Evolutionary conservation across 306 rosid genomes (phyloP).

Genomic region (Rubus idaeus): DNA sequence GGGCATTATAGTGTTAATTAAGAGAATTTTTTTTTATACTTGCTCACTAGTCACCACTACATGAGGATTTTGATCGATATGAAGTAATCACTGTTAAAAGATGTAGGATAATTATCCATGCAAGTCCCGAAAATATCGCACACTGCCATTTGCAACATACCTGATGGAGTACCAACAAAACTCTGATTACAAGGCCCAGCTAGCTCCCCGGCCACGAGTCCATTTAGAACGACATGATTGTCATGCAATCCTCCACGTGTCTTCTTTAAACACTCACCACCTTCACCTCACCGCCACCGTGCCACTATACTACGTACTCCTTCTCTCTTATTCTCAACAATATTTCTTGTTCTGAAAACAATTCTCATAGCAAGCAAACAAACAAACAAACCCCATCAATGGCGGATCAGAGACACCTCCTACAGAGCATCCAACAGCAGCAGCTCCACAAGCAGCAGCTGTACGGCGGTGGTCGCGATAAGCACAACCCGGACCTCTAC

Average conservation of each 20-base stretch:
- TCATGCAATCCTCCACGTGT: conserved; percentile 51
- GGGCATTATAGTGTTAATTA: no score
- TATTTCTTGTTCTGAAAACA: neutral
- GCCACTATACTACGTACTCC: neutral
- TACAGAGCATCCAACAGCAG: neutral
- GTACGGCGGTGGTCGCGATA: neutral
- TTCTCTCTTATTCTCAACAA: neutral
- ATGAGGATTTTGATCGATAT: neutral
- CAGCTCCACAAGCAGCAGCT: conserved; percentile 20
- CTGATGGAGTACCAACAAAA: neutral
- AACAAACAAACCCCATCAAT: conserved; percentile 28
- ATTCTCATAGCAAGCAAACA: neutral
- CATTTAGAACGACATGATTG: conserved; percentile 30
- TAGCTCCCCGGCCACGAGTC: neutral
- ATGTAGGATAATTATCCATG: neutral
- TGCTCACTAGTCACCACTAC: neutral
- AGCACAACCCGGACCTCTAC: conserved; percentile 17
- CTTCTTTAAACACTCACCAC: conserved; percentile 19
- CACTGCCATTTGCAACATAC: neutral
- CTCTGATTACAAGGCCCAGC: neutral
- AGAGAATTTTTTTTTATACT: no score
- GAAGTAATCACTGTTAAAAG: neutral
- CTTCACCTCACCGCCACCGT: neutral
- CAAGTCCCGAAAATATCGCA: neutral
- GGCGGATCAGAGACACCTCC: conserved; percentile 23